A percentile compares a stretch with the other conserved stretches of the same genome.
phyloP scores from a whole-genome alignment of 2,329 filamentous ascomycete genomes.

The Monosporascus sp. region DNA sequence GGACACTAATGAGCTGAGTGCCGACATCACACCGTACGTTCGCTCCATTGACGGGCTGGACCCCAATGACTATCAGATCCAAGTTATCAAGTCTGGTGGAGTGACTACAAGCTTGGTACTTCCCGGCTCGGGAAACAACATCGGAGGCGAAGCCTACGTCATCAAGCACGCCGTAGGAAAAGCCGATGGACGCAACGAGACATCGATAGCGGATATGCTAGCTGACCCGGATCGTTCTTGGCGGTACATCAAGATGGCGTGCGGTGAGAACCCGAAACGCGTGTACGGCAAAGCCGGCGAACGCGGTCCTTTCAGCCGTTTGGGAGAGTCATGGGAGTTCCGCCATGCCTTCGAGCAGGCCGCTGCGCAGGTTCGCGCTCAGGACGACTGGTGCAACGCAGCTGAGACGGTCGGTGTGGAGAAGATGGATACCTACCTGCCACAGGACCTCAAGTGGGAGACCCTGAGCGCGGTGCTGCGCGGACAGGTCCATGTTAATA shows the following conservation, averaged over 20 bases:
- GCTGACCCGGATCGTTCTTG: slow-evolving; percentile 61
- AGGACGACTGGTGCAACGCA: slow-evolving; percentile 64
- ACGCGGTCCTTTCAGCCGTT: slow-evolving; percentile 52
- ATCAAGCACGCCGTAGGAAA: slow-evolving; percentile 64
- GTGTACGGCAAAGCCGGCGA: slow-evolving; percentile 53
- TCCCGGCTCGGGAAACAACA: slow-evolving; percentile 68
- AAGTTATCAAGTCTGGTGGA: slow-evolving; percentile 68
- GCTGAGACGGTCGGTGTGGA: slow-evolving; percentile 47
- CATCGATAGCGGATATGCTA: slow-evolving; percentile 59
- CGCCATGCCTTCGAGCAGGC: slow-evolving; percentile 64
- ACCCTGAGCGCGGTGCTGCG: slow-evolving; percentile 57
- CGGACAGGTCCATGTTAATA: slow-evolving; percentile 65
- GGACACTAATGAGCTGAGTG: slow-evolving; percentile 60
- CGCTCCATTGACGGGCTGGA: slow-evolving; percentile 62
- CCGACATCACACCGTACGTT: slow-evolving; percentile 63
- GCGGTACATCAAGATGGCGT: slow-evolving; percentile 75
- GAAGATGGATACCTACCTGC: slow-evolving; percentile 53
- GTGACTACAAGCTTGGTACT: slow-evolving; percentile 64
- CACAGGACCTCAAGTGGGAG: slow-evolving; percentile 60
- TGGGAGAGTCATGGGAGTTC: slow-evolving; percentile 68
- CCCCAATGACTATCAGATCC: slow-evolving; percentile 58
- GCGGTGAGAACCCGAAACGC: slow-evolving; percentile 64
- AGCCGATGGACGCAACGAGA: slow-evolving; percentile 55
- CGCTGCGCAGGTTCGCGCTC: slow-evolving; percentile 47
- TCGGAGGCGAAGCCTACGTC: slow-evolving; percentile 65